These are phyloP conservation scores for Pouteria campechiana DNA, from an alignment of 179 eudicot species.

Conservation along the genomic window DNA sequence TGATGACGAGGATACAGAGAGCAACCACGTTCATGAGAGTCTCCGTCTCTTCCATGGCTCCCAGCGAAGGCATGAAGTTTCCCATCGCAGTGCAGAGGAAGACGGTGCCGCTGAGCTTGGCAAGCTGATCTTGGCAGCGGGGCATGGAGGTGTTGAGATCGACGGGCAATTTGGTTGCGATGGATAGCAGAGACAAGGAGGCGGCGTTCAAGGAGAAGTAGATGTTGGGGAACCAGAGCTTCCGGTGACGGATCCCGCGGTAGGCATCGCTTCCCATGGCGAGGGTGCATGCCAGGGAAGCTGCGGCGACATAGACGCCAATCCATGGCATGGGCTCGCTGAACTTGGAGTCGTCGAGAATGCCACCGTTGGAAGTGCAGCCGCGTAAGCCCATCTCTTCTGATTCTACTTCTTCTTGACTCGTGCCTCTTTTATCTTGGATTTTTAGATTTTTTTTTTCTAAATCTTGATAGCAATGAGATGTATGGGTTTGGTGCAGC, in stretches of 20 bases:
- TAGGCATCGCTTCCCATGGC: slow-evolving; percentile 39
- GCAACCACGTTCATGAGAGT: slow-evolving; percentile 31
- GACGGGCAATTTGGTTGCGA: slow-evolving; percentile 27
- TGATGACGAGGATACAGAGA: slow-evolving; percentile 33
- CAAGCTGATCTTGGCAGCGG: slow-evolving; percentile 28
- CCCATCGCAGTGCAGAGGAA: slow-evolving; percentile 38
- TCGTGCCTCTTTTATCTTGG: neutral
- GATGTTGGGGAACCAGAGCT: slow-evolving; percentile 33
- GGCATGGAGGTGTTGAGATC: slow-evolving; percentile 52
- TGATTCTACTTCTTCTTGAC: neutral
- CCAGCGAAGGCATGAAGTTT: slow-evolving; percentile 44
- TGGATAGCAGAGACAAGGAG: slow-evolving; percentile 23
- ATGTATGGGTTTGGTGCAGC: too few relatives aligned
- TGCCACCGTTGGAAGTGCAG: slow-evolving; percentile 17
- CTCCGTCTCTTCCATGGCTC: slow-evolving; percentile 25
- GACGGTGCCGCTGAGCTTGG: slow-evolving; percentile 23
- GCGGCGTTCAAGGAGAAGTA: slow-evolving; percentile 40
- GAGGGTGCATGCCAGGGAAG: slow-evolving; percentile 18
- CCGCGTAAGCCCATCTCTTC: slow-evolving; percentile 11
- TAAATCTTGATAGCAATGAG: too few relatives aligned
- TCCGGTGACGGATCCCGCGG: slow-evolving; percentile 20
- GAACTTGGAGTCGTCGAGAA: slow-evolving; percentile 22
- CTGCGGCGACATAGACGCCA: slow-evolving; percentile 35
- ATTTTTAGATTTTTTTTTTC: too few relatives aligned
- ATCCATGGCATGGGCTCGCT: slow-evolving; percentile 40